Conservation (phyloP, 2,329 filamentous ascomycete genomes). For the Nannizzia gypsea region DNA sequence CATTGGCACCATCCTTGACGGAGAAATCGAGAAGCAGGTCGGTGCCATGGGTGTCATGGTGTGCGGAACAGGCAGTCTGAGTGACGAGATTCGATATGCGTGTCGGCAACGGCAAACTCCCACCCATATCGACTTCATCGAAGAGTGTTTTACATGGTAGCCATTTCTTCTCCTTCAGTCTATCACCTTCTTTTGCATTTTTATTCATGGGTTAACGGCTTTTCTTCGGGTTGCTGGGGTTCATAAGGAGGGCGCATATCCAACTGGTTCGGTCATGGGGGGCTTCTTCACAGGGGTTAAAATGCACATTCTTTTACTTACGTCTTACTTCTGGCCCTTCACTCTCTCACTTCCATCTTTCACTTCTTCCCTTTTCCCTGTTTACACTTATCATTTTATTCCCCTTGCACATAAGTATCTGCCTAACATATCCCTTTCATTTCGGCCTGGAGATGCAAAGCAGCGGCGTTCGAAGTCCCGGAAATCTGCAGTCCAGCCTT, state of each 20-base stretch:
- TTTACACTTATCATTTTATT: not conserved
- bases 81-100: slow-evolving; percentile 61
- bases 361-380: not conserved
- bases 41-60: slow-evolving; percentile 83
- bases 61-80: slow-evolving; percentile 62
- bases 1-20: slow-evolving; percentile 62
- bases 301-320: not conserved
- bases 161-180: not conserved
- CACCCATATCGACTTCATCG: slow-evolving; percentile 59
- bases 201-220: not conserved
- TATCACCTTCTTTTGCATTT: not conserved
- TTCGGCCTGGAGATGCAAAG: not conserved
- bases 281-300: not conserved
- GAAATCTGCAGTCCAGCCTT: not conserved
- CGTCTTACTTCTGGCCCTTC: not conserved
- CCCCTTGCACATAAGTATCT: not conserved
- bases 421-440: not conserved
- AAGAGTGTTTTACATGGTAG: slow-evolving; percentile 57
- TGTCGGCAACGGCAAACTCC: slow-evolving; percentile 51
- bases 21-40: slow-evolving; percentile 68
- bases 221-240: not conserved
- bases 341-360: not conserved
- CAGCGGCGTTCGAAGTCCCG: not conserved
- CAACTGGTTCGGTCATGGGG: not conserved
- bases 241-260: not conserved